Conservation (phyloP, 768 basidiomycete species). For the Cystofilobasidium capitatum region DNA sequence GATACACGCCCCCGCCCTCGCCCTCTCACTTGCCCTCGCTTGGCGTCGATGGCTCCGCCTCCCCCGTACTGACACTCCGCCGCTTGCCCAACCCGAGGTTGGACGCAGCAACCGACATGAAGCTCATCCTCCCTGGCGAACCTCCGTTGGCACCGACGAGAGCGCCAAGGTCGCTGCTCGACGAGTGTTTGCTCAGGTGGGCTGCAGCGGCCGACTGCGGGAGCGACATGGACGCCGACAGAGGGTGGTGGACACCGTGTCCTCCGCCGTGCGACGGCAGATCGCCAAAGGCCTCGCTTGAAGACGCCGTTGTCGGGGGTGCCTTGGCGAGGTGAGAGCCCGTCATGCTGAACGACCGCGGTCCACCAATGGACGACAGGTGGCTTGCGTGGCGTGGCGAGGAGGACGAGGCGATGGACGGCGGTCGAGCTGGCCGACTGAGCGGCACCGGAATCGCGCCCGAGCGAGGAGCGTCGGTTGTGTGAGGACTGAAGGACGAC, state of each 20-base stretch:
- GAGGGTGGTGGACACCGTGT: too few relatives aligned
- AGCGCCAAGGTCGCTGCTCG: not conserved
- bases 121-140: not conserved
- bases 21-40: too few relatives aligned
- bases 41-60: too few relatives aligned
- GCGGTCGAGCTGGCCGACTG: not conserved
- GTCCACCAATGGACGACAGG: not conserved
- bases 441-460: not conserved
- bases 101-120: not conserved
- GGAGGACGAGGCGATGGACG: constrained; percentile 5
- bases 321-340: constrained; percentile 1
- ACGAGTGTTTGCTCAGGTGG: constrained; percentile 6
- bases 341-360: not conserved
- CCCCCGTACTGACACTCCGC: not conserved
- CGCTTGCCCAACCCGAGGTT: not conserved
- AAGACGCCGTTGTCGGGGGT: constrained; percentile 1
- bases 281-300: not conserved
- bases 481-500: not conserved
- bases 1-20: too few relatives aligned
- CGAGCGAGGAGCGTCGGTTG: not conserved
- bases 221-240: not conserved
- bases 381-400: not conserved
- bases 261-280: too few relatives aligned
- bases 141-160: not conserved
- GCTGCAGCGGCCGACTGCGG: constrained; percentile 1